Evolutionary conservation across 306 rosid species (phyloP).

Genomic region (Carpinus fangiana): DNA sequence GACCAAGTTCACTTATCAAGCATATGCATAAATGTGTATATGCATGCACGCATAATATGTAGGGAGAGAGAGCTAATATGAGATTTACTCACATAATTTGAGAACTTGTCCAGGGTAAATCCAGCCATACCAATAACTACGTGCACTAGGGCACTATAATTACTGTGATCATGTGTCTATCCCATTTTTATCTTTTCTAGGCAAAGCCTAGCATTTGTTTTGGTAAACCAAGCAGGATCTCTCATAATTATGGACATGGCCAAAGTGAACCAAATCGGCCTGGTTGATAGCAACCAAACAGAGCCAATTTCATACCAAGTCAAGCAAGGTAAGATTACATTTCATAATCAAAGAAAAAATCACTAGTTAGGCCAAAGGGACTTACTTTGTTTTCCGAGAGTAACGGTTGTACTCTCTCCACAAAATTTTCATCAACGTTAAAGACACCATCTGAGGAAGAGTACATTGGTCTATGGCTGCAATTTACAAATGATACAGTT

Average conservation of each 20-base stretch:
- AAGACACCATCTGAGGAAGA: slow-evolving; percentile 29
- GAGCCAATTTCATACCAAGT: background rate
- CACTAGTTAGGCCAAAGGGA: background rate
- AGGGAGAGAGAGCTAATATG: slow-evolving; percentile 8
- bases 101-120: slow-evolving; percentile 60
- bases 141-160: slow-evolving; percentile 81
- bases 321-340: background rate
- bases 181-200: slow-evolving; percentile 54
- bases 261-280: no score
- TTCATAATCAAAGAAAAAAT: background rate
- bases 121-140: slow-evolving; percentile 90
- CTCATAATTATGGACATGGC: no score
- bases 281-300: background rate
- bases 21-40: background rate
- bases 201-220: no score
- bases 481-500: slow-evolving; percentile 12
- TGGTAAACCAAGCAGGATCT: no score
- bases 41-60: background rate
- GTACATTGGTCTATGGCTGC: slow-evolving; percentile 96
- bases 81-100: slow-evolving; percentile 41
- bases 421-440: slow-evolving; percentile 29
- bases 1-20: background rate
- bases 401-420: slow-evolving; percentile 65
- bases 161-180: slow-evolving; percentile 58
- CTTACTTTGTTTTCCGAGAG: slow-evolving; percentile 59